Conservation (phyloP, 2,329 filamentous ascomycete genomes). For the Alternaria metachromatica region DNA sequence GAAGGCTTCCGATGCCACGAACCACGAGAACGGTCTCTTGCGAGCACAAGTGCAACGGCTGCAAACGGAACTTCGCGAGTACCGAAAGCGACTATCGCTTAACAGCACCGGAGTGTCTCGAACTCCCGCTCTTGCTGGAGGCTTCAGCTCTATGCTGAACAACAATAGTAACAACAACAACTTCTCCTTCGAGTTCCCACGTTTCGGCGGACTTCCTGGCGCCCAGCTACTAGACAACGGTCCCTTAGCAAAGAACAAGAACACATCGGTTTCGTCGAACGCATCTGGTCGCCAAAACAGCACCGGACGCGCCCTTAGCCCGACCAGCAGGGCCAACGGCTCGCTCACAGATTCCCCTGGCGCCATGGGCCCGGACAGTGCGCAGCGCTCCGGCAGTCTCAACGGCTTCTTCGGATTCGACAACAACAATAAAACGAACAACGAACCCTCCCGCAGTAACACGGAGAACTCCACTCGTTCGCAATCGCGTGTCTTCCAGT, state of each 20-base stretch:
- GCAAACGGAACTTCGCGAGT: constrained; percentile 83
- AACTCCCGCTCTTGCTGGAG: constrained; percentile 55
- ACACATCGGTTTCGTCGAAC: constrained; percentile 28
- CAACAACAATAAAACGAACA: constrained; percentile 18
- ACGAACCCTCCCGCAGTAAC: constrained; percentile 35
- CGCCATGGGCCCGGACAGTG: constrained; percentile 40
- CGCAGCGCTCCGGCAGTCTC: constrained; percentile 44
- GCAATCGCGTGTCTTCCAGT: constrained; percentile 58
- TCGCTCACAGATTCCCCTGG: constrained; percentile 37
- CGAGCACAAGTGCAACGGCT: constrained; percentile 89
- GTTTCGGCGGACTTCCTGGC: constrained; percentile 77
- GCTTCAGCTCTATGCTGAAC: constrained; percentile 54
- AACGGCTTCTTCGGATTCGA: constrained; percentile 34
- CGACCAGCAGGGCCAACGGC: constrained; percentile 37
- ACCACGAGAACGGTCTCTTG: constrained; percentile 83
- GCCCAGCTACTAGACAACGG: constrained; percentile 60
- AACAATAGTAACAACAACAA: constrained; percentile 74
- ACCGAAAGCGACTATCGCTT: constrained; percentile 82
- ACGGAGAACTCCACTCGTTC: constrained; percentile 52
- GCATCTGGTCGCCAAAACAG: constrained; percentile 42
- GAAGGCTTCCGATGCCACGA: constrained; percentile 81
- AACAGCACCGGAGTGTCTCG: constrained; percentile 57
- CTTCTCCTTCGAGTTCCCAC: constrained; percentile 96
- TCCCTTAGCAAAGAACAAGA: constrained; percentile 45
- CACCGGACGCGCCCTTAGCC: constrained; percentile 46